Base-by-base conservation (phyloP, 2,329 filamentous ascomycete genomes). In the Thyridium curvatum region DNA sequence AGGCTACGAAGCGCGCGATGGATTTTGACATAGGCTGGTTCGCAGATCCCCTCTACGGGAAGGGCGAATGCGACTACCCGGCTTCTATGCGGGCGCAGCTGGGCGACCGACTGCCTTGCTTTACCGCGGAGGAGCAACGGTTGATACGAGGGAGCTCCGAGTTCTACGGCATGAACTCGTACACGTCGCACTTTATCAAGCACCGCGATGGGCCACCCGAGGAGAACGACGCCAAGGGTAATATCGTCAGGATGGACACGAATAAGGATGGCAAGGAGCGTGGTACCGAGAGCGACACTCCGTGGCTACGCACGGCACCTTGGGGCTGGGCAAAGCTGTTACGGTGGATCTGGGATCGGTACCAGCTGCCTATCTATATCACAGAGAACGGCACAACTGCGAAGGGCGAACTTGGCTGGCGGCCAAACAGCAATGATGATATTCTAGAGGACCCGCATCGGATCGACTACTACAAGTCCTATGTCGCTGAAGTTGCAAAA, bases 11-110 rank as follows among this genome's bases (percentile, higher is more conserved):
- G 41, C 52, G 62, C 13, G 59, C 58, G 1, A 54, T 55, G 15
- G 61, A 66, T 37, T 67, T 67, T 18, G 60, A 65, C 38, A 64
- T 66, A 31, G 61, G 52, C 2, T 67, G 64, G 64, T 67, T 64
- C 32, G 61, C 53, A 8, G 59, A 64, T 32, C 61, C 61, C 8
- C 39, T 64, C 4, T 64, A 64, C 37, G 48, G 57, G 44, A 54
- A 49, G 4, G 60, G 60, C 34, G 62, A 64, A 10, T 26, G 21
- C 21, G 21, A 26, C 38, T 66, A 66, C 16, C 63, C 64, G 1
- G 52, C 53, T 0, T 59, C 52, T 3, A 66, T 66, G 63, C 53
- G 62, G 2, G 54, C 52, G 4, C 61, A 63, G 37, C 58, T 65
- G 1, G 62, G 59, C 7, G 56, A 61, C 30, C 47, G 61, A 10